phyloP scores from a whole-genome alignment of 1,284 basidiomycete species.

The Ceraceosorus guamensis region DNA sequence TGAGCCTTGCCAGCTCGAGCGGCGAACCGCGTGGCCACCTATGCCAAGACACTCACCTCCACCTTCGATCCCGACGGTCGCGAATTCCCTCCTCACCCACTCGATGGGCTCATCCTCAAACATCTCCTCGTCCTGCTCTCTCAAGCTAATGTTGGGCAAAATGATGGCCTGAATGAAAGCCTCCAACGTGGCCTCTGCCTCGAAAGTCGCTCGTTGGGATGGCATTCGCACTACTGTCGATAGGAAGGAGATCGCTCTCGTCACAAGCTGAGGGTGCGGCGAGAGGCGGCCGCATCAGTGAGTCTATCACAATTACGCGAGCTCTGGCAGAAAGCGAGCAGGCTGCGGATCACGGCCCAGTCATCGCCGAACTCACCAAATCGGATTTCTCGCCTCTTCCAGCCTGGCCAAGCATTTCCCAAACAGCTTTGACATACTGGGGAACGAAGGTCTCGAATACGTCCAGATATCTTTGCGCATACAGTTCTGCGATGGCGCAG shows the following conservation, averaged over 20 bases:
- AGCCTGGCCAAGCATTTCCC: slow-evolving; percentile 67
- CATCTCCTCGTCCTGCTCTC: slow-evolving; percentile 86
- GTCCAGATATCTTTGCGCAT: slow-evolving; percentile 83
- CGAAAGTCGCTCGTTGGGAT: slow-evolving; percentile 59
- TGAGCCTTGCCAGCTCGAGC: not conserved
- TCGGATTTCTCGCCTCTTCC: slow-evolving; percentile 62
- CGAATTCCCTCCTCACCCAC: slow-evolving; percentile 83
- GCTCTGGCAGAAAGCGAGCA: too few species aligned
- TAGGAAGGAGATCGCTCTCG: slow-evolving; percentile 85
- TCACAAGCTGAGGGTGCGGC: slow-evolving; percentile 60
- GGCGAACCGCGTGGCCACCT: too few species aligned
- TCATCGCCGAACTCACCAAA: slow-evolving; percentile 54
- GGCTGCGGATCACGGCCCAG: too few species aligned
- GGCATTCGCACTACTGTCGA: slow-evolving; percentile 69
- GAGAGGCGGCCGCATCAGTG: not conserved
- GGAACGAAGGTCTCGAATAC: slow-evolving; percentile 67
- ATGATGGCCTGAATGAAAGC: slow-evolving; percentile 82
- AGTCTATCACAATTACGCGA: not conserved
- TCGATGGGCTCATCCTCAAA: slow-evolving; percentile 97
- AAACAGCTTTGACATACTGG: slow-evolving; percentile 80
- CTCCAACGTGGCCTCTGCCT: slow-evolving; percentile 63
- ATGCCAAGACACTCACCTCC: slow-evolving; percentile 24
- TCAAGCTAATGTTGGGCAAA: slow-evolving; percentile 79
- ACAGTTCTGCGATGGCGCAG: slow-evolving; percentile 87
- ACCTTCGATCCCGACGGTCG: slow-evolving; percentile 53